Evolutionary conservation across 179 eudicot species (phyloP), one percentile per base, ranked within the genome.

Genomic region (Camellia oleifera): DNA sequence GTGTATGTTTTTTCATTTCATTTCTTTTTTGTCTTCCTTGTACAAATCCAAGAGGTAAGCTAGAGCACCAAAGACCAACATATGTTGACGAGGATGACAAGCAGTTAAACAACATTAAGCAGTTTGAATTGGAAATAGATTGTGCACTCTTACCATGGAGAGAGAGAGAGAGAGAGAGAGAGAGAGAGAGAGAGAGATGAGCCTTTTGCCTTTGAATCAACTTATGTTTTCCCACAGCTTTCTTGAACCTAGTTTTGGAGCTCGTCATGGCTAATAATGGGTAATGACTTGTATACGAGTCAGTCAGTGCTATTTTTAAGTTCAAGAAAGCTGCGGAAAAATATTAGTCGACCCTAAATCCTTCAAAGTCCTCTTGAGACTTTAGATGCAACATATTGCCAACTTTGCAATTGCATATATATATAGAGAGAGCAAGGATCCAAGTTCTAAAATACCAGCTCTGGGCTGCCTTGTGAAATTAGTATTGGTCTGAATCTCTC

Each of bases 241-340:
- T 62, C 66, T 18, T 62, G 66, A 62, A 9, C 66, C 26, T 62
- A 18, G 66, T 18, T 57, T 32, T 32, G 40, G 0, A 57, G 61
- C 61, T 57, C 61, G 5, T 57, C 61, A 57, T 9, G 52, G 52
- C 52, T 48, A 48, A 48, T 48, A 7, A 57, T 9, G 52, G 52
- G 7, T 48, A 48, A 48, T 48, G 52, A 48, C 52, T 48, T 57
- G 17, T 1, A 32, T 32, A 32, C 40, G 1, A 1, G 40, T 32
- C 40, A 32, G 61, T 3, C 66, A 62, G 0, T 17, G 20, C 26
- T 0, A 17, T 17, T 17, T 8, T 5, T 4, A 62, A 62, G 66
- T 62, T 62, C 66, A 62, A 62, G 66, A 62, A 62, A 62, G 40
- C 66, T 18, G 66, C 7, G 66, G 66, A 62, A 62, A 62, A 62